These are phyloP conservation scores for Paraphaeosphaeria minitans DNA, from an alignment of 2,329 filamentous ascomycete species.

Conservation along the genomic window DNA sequence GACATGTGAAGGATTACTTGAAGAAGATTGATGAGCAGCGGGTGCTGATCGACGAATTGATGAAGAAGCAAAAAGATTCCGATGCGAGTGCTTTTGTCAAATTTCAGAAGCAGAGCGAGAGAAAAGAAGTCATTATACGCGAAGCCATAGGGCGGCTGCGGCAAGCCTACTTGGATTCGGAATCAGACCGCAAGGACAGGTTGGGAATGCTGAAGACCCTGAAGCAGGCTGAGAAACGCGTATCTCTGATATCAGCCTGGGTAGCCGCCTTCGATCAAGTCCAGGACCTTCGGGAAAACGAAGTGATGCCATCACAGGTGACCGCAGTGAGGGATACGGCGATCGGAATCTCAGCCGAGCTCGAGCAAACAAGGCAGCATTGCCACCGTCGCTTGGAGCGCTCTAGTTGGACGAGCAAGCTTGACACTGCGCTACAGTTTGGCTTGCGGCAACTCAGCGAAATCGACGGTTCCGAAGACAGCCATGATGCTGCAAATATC, in stretches of 20 bases:
- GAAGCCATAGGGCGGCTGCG: constrained; percentile 84
- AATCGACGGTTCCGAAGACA: constrained; percentile 67
- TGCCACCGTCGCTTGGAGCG: constrained; percentile 83
- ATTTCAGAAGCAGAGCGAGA: constrained; percentile 88
- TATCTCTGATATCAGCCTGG: constrained; percentile 87
- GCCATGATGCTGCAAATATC: constrained; percentile 72
- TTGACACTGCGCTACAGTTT: constrained; percentile 87
- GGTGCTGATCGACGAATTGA: constrained; percentile 93
- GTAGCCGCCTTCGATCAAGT: constrained; percentile 87
- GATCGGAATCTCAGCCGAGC: constrained; percentile 82
- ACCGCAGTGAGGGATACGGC: constrained; percentile 83
- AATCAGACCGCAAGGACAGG: constrained; percentile 77
- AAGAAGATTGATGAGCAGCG: constrained; percentile 99
- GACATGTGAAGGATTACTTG: constrained; percentile 97
- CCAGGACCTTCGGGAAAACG: constrained; percentile 72
- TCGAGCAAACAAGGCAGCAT: constrained; percentile 89
- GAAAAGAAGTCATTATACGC: constrained; percentile 73
- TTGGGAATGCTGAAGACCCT: constrained; percentile 80
- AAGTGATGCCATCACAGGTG: constrained; percentile 64
- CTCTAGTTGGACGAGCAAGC: constrained; percentile 81
- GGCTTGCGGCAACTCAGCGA: constrained; percentile 78
- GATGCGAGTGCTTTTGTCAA: constrained; percentile 83
- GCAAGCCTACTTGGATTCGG: constrained; percentile 80
- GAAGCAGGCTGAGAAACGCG: constrained; percentile 81
- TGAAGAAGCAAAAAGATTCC: constrained; percentile 87